Evolutionary conservation across 352 stramenopile genomes (phyloP), one percentile per base, ranked within the genome.

Genomic region (Phytophthora meadii): DNA sequence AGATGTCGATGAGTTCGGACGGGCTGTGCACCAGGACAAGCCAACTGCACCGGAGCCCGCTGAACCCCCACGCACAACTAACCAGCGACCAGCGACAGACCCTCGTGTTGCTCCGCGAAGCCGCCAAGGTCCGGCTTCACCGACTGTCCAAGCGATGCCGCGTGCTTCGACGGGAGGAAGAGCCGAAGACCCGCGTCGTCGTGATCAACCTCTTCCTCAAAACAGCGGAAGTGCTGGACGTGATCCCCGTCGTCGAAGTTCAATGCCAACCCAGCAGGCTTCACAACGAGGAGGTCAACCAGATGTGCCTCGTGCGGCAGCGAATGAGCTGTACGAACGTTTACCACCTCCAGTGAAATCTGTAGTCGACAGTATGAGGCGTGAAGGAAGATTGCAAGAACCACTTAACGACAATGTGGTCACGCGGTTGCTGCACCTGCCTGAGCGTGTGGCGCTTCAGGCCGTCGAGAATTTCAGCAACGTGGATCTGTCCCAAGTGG

Each of bases 401-500:
- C 52, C 69, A 12, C 76, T 95, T 24, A 93, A 93, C 54, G 87
- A 95, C 63, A 91, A 88, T 32, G 84, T 93, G 10, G 47, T 93
- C 34, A 84, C 77, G 9, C 79, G 87, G 8, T 70, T 95, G 50
- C 64, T 87, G 34, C 81, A 93, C 64, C 41, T 95, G 4, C 81
- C 83, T 0, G 87, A 93, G 53, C 72, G 74, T 25, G 72, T 89
- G 24, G 84, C 87, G 12, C 11, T 92, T 24, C 74, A 74, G 10
- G 87, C 82, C 3, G 82, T 93, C 1, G 83, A 92, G 37, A 95
- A 93, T 50, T 90, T 95, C 45, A 88, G 72, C 72, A 88, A 88
- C 53, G 79, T 84, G 28, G 84, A 95, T 69, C 58, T 92, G 10
- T 66, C 79, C n/a, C 79, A 89, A 30, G 77, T 95, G 30, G 73